Evolutionary conservation across 108 stramenopile genomes (phyloP), one percentile per base, ranked within the genome.

Genomic region (Cyclotella atomus): DNA sequence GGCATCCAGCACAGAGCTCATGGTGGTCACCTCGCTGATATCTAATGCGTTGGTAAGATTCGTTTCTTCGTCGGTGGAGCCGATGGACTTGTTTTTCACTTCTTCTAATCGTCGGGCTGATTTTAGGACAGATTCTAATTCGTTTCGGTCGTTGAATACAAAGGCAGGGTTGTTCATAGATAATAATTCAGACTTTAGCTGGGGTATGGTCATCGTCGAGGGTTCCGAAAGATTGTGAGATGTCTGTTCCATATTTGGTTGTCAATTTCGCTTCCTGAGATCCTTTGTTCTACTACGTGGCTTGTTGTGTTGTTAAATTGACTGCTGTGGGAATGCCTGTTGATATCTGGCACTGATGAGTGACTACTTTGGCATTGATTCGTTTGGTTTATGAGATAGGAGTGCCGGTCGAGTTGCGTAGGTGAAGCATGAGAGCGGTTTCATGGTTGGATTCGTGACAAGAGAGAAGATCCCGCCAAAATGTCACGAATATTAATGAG

Each of bases 161-260:
- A 79, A 79, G 47, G 78, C 71, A 34, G 71, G 35, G 44, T 72
- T 54, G 59, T 68, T 61, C 50, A 72, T 27, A 8, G 30, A 33
- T 25, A 78, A 25, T 17, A 70, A 49, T 35, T 78, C 68, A 10
- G 32, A 41, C 33, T 65, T 70, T 24, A 65, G 17, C 32, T 65
- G 10, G 30, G 61, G 14, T 5, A 65, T 56, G 50, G 67, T 43
- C 75, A 76, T 68, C 16, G 45, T 49, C 17, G 75, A 67, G 17
- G n/a, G n/a, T n/a, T n/a, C n/a, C n/a, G n/a, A n/a, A n/a, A n/a
- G n/a, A n/a, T n/a, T n/a, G n/a, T 41, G 38, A 41, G 12, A 41
- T 41, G 38, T 41, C 38, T 41, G 9, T 41, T 41, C 38, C 6
- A 41, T 41, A n/a, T n/a, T n/a, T n/a, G n/a, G n/a, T n/a, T n/a